Base-by-base conservation (phyloP, 1,284 basidiomycete genomes). In the Rugiboletus extremiorientalis region DNA sequence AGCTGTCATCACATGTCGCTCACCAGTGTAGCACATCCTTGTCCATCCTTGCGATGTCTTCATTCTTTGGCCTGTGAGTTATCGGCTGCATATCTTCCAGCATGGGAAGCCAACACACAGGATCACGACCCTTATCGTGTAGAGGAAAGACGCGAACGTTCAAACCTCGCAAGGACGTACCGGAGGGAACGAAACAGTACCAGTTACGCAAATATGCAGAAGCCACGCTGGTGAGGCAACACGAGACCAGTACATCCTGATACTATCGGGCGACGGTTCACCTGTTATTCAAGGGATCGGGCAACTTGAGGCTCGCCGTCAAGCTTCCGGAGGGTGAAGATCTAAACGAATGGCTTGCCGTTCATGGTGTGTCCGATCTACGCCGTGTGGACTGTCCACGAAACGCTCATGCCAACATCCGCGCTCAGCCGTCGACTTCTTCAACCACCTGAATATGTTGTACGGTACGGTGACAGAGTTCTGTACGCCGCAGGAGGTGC, bases 391-490 rank as follows among this genome's bases (percentile, higher is more conserved):
- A 27, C 48, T 44, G n/a, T 38, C 25, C 48, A 18, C 43, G 28
- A 9, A 44, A 37, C 1, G 33, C 43, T 64, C 52, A 61, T 47
- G 22, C 46, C 50, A 12, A 47, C 27, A 25, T 52, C n/a, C n/a
- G n/a, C n/a, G n/a, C n/a, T 49, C 65, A 96, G 94, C 92, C 36
- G 93, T 96, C 55, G 94, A 96, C 72, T 96, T 96, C 75, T 96
- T 96, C 81, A 96, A 96, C 71, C 94, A 96, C 71, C 77, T 96
- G 62, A 96, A 96, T 73, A 96, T 96, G 94, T 78, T 96, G 16
- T 98, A 97, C 69, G 95, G 95, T 12, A 97, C 94, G 7, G 86
- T 98, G 22, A 96, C 94, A 8, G 95, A 98, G 75, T 98, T 98
- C 70, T 98, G 95, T 73, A 96, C 92, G n/a, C 82, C 89, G 20